These are phyloP conservation scores for Friedmanniomyces simplex DNA, from an alignment of 495 filamentous ascomycete species.

Conservation along the genomic window DNA sequence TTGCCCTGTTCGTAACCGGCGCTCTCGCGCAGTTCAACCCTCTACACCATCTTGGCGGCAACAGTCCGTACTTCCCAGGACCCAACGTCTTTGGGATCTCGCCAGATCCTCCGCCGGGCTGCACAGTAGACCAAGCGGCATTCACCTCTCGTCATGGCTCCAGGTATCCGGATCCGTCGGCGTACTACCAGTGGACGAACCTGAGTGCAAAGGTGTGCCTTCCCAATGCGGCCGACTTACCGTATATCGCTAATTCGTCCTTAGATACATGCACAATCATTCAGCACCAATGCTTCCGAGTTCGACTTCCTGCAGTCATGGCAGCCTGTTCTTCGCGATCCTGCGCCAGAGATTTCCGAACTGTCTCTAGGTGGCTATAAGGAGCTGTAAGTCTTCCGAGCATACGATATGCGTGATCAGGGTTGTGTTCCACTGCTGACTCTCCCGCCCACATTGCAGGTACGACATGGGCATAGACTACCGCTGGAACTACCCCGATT, in stretches of 20 bases:
- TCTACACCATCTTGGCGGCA: constrained; percentile 42
- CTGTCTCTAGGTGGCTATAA: constrained; percentile 46
- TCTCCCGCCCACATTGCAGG: neutral
- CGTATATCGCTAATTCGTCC: neutral
- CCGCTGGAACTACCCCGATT: constrained; percentile 37
- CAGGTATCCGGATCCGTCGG: constrained; percentile 43
- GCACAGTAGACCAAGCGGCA: constrained; percentile 44
- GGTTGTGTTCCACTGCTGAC: neutral
- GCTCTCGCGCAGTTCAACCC: constrained; percentile 24
- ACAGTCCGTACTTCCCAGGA: constrained; percentile 45
- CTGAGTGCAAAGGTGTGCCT: constrained; percentile 5
- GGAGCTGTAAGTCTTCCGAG: constrained; percentile 30
- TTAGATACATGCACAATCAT: constrained; percentile 1
- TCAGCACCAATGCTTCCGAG: constrained; percentile 3
- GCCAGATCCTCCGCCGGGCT: constrained; percentile 39
- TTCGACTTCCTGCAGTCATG: constrained; percentile 26
- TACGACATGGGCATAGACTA: constrained; percentile 32
- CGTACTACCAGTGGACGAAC: neutral
- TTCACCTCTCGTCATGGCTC: constrained; percentile 48
- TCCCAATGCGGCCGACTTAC: neutral
- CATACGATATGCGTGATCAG: no score
- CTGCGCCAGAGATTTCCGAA: constrained; percentile 39
- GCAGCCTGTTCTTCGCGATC: constrained; percentile 41
- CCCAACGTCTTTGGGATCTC: constrained; percentile 45
- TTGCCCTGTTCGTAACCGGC: neutral